Base-by-base conservation (phyloP, 2,329 filamentous ascomycete species). In the Pestalotiopsis sp. region DNA sequence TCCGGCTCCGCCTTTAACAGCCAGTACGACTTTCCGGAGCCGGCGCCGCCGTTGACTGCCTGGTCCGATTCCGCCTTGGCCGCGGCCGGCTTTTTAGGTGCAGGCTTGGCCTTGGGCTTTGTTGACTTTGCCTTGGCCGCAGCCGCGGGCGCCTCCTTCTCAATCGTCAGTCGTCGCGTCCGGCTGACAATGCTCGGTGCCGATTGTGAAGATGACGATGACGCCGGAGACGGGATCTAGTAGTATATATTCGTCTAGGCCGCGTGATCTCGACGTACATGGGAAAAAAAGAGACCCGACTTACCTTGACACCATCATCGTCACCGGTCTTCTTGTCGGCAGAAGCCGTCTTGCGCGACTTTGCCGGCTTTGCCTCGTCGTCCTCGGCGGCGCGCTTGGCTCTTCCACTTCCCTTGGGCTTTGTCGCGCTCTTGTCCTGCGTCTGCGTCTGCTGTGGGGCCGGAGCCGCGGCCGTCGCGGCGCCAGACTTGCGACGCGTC, bases 1-100 rank as follows among this genome's bases (percentile, higher is more conserved):
- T 97, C 93, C 0, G 96, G 95, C 81, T 99, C 93, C 0, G 93
- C 93, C 82, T 95, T 96, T 87, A 96, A 88, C 39, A 96, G 86
- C 92, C 93, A 95, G 80, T 92, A 94, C 80, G 78, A 78, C 68
- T 70, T 77, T 5, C 68, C 74, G 1, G 73, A 58, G 49, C 38
- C 9, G 67, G 58, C 7, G n/a, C 14, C 60, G 49, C 64, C 49
- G 9, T 57, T 38, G 49, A 57, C 52, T 23, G 31, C 14, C 14
- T 68, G 36, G n/a, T 57, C 20, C n/a, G 27, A 3, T 49, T 20
- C n/a, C 13, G 64, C 7, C 31, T 66, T 66, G 25, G 52, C 27
- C 56, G 17, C 58, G 17, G 41, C 45, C 45, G 56, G 36, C 17
- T 41, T 4, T 13, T 66, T 58, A 6, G 63, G 31, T 12, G 41